phyloP scores from a whole-genome alignment of 306 rosid species.

The Casuarina glauca region DNA sequence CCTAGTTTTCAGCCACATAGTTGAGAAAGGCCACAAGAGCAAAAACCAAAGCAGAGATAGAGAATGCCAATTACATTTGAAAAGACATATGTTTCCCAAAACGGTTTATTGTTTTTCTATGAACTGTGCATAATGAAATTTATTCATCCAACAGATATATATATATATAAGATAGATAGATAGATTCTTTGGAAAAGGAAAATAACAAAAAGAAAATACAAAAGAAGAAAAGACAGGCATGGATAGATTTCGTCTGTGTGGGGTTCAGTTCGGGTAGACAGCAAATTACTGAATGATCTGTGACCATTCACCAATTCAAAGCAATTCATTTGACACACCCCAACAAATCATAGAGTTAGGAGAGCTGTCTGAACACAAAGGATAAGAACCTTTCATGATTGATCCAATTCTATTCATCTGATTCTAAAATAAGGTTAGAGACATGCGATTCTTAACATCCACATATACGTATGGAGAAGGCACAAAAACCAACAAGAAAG shows the following conservation, averaged over 20 bases:
- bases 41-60: background rate
- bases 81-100: background rate
- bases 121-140: background rate
- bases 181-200: background rate
- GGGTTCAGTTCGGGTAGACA: background rate
- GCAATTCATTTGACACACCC: background rate
- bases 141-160: background rate
- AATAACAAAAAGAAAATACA: background rate
- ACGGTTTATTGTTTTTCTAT: background rate
- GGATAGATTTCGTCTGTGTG: background rate
- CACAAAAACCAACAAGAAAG: background rate
- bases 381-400: background rate
- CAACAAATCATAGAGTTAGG: background rate
- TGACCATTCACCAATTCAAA: background rate
- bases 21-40: conserved; percentile 2
- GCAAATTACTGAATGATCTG: background rate
- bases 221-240: background rate
- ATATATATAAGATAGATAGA: background rate
- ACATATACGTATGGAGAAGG: background rate
- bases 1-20: conserved; percentile 29
- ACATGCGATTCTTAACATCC: background rate
- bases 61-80: background rate
- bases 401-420: background rate
- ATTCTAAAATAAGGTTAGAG: background rate
- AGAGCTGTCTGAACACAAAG: background rate